A percentile compares a stretch with the other conserved stretches of the same genome.
Evolutionary conservation across 345 rosid species (phyloP).

Genomic region (Aquilaria malaccensis): DNA sequence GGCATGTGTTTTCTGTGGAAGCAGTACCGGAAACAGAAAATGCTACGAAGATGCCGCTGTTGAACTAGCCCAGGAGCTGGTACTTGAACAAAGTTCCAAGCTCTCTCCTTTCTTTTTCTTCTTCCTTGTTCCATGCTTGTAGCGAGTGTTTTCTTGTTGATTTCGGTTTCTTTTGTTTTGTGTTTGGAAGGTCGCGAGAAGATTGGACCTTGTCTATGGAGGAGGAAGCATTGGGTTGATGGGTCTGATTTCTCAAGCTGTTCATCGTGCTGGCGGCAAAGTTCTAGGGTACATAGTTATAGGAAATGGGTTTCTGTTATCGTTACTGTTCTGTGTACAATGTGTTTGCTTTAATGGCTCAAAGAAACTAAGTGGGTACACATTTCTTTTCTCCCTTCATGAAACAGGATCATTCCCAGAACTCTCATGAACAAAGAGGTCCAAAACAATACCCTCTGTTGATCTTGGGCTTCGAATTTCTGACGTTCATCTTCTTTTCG

Average conservation of each 20-base stretch:
- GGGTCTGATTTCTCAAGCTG: conserved; percentile 68
- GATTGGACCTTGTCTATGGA: conserved; percentile 62
- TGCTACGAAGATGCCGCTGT: conserved; percentile 76
- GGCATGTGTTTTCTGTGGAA: conserved; percentile 91
- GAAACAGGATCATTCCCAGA: conserved; percentile 71
- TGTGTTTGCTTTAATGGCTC: no score
- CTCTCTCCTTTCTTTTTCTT: background rate
- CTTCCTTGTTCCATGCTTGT: background rate
- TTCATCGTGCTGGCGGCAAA: conserved; percentile 57
- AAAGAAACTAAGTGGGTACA: background rate
- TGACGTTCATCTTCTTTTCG: background rate
- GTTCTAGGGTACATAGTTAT: conserved; percentile 46
- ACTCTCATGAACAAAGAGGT: conserved; percentile 94
- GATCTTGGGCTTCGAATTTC: no score
- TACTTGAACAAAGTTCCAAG: conserved; percentile 11
- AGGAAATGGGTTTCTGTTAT: no score
- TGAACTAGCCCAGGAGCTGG: conserved; percentile 78
- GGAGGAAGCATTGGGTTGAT: conserved; percentile 72
- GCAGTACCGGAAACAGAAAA: conserved; percentile 66
- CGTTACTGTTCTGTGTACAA: no score
- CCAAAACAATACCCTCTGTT: background rate
- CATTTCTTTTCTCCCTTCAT: background rate
- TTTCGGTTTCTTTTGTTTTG: background rate
- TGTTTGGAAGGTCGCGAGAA: conserved; percentile 36
- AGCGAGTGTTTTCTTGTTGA: background rate